A percentile compares a stretch with the other conserved stretches of the same genome.
Evolutionary conservation across 2,329 filamentous ascomycete species (phyloP).

Genomic region (Paracorniculantispora psalliotae): DNA sequence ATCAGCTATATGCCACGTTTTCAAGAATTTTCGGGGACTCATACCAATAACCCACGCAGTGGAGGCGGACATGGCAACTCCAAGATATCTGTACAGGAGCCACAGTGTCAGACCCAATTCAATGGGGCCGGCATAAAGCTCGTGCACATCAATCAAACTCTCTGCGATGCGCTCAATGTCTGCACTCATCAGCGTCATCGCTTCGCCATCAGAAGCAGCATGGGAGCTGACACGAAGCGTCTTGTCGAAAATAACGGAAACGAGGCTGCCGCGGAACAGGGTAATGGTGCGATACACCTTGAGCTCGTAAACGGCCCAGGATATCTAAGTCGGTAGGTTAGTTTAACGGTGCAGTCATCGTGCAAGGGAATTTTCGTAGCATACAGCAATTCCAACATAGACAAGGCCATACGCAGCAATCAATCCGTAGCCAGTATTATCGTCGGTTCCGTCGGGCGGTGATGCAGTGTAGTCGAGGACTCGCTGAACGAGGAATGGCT

Average conservation of each 20-base stretch:
- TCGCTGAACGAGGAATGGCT: constrained; percentile 38
- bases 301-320: constrained; percentile 24
- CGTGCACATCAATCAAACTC: constrained; percentile 26
- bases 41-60: constrained; percentile 20
- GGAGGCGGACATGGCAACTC: constrained; percentile 19
- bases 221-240: constrained; percentile 30
- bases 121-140: constrained; percentile 30
- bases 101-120: constrained; percentile 31
- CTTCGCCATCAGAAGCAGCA: constrained; percentile 27
- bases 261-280: constrained; percentile 29
- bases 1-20: not conserved
- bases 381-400: constrained; percentile 36
- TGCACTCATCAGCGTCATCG: constrained; percentile 39
- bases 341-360: not conserved
- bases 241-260: constrained; percentile 45
- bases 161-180: constrained; percentile 34
- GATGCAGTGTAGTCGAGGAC: constrained; percentile 27
- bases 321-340: not conserved
- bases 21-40: not conserved
- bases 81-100: constrained; percentile 26
- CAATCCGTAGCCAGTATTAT: constrained; percentile 31
- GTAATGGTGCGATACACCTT: constrained; percentile 30
- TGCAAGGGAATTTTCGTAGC: not conserved
- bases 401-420: constrained; percentile 34
- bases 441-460: constrained; percentile 20